Percentiles rank a stretch among this genome's conserved stretches.
Evolutionary conservation across 148 eudicot genomes (phyloP).

Genomic region (Nepenthes gracilis): DNA sequence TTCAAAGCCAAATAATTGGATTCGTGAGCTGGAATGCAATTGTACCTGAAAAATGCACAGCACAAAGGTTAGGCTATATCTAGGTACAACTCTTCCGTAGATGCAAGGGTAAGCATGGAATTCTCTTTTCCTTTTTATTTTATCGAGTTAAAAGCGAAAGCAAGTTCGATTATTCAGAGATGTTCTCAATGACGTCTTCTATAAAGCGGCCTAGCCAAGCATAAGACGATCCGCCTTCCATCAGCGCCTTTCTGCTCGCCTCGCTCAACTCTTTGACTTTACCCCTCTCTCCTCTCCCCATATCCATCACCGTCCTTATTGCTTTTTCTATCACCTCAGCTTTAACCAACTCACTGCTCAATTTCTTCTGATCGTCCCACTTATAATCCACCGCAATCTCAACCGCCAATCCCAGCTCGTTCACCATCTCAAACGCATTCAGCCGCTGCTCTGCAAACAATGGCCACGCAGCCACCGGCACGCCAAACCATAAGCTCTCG

Average conservation of each 20-base stretch:
- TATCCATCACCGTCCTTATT: constrained; percentile 7
- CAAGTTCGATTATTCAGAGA: no score
- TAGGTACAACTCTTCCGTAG: no score
- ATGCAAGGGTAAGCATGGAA: no score
- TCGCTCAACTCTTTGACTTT: constrained; percentile 9
- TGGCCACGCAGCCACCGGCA: constrained; percentile 7
- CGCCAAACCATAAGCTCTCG: constrained; percentile 13
- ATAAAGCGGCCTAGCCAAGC: not conserved
- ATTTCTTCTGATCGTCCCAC: not conserved
- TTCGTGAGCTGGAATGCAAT: no score
- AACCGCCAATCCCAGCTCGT: constrained; percentile 5
- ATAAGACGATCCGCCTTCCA: constrained; percentile 3
- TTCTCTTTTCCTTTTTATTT: no score
- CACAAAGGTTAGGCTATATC: no score
- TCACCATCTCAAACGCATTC: constrained; percentile 3
- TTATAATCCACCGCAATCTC: constrained; percentile 1
- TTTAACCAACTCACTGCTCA: not conserved
- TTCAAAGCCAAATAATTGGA: no score
- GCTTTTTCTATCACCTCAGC: constrained; percentile 5
- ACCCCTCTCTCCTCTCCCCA: not conserved
- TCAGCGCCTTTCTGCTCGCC: not conserved
- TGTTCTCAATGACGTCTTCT: not conserved
- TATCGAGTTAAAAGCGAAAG: no score
- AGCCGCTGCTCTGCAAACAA: not conserved
- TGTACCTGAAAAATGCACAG: no score